Conservation (phyloP, 441 rosid genomes). For the Erodium moschatum region DNA sequence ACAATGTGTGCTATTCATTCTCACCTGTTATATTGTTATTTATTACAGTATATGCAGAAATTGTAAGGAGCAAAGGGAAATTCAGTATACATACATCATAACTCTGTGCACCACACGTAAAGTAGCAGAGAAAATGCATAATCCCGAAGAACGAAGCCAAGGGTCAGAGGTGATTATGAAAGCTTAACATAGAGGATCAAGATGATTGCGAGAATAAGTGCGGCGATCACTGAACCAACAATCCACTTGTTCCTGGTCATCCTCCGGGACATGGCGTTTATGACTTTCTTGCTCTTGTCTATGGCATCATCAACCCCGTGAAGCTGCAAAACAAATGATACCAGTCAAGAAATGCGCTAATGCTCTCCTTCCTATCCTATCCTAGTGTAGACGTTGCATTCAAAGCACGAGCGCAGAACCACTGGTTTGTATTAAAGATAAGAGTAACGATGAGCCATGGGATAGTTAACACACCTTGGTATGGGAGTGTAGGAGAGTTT, state of each 20-base stretch:
- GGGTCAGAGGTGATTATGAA: slow-evolving; percentile 23
- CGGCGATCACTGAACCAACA: slow-evolving; percentile 39
- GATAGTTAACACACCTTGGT: slow-evolving; percentile 31
- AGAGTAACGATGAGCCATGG: no score
- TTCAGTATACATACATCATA: no score
- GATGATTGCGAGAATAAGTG: slow-evolving; percentile 48
- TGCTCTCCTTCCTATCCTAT: no score
- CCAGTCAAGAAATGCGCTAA: neutral
- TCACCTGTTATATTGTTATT: no score
- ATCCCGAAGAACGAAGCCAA: neutral
- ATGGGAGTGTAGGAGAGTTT: slow-evolving; percentile 58
- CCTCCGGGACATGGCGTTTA: slow-evolving; percentile 53
- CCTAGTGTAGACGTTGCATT: no score
- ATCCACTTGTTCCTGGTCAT: slow-evolving; percentile 62
- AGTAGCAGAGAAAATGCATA: no score
- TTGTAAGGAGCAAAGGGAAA: no score
- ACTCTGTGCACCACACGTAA: no score
- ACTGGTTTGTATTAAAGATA: no score
- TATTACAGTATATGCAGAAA: no score
- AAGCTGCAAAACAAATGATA: slow-evolving; percentile 1
- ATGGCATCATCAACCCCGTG: slow-evolving; percentile 40
- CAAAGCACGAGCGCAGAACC: no score
- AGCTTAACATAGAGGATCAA: slow-evolving; percentile 47
- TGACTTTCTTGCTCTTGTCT: slow-evolving; percentile 56
- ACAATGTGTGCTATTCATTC: no score